Conservation (phyloP, 257 asterid species). For the Primulina eburnea region DNA sequence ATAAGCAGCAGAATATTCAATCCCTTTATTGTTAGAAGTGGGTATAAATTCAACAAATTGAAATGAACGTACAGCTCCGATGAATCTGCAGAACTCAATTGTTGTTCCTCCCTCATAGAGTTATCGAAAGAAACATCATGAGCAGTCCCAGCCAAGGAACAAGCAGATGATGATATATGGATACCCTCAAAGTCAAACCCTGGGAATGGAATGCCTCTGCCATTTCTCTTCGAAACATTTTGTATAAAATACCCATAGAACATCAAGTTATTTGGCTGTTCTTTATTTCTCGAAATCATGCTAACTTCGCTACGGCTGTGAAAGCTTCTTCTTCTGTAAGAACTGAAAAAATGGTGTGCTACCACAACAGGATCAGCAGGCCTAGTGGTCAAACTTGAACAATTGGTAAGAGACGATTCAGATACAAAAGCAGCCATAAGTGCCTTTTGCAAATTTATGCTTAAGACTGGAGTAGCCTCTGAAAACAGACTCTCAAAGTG, state of each 20-base stretch:
- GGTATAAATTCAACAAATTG: slow-evolving; percentile 16
- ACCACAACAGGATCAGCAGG: slow-evolving; percentile 36
- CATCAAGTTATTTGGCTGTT: slow-evolving; percentile 59
- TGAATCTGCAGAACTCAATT: slow-evolving; percentile 48
- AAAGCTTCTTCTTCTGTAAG: slow-evolving; percentile 40
- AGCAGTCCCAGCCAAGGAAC: slow-evolving; percentile 57
- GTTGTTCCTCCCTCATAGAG: slow-evolving; percentile 45
- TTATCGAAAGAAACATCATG: slow-evolving; percentile 60
- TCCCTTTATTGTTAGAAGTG: background rate
- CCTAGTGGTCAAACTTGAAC: slow-evolving; percentile 37
- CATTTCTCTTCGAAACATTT: slow-evolving; percentile 56
- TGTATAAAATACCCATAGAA: slow-evolving; percentile 59
- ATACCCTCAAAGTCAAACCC: slow-evolving; percentile 51
- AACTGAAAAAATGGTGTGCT: slow-evolving; percentile 36
- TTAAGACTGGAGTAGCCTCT: slow-evolving; percentile 35
- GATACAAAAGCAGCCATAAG: slow-evolving; percentile 59
- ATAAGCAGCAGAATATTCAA: background rate
- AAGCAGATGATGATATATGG: slow-evolving; percentile 47
- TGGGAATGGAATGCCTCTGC: slow-evolving; percentile 34
- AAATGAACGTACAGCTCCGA: slow-evolving; percentile 57
- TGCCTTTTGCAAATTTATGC: slow-evolving; percentile 32
- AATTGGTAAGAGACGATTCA: slow-evolving; percentile 34
- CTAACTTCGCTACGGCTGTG: slow-evolving; percentile 49
- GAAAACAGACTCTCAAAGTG: slow-evolving; percentile 51
- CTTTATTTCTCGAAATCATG: slow-evolving; percentile 59